Evolutionary conservation across 75 land plant species (phyloP), one percentile per base, ranked within the genome.

Genomic region (Selaginella moellendorffii): DNA sequence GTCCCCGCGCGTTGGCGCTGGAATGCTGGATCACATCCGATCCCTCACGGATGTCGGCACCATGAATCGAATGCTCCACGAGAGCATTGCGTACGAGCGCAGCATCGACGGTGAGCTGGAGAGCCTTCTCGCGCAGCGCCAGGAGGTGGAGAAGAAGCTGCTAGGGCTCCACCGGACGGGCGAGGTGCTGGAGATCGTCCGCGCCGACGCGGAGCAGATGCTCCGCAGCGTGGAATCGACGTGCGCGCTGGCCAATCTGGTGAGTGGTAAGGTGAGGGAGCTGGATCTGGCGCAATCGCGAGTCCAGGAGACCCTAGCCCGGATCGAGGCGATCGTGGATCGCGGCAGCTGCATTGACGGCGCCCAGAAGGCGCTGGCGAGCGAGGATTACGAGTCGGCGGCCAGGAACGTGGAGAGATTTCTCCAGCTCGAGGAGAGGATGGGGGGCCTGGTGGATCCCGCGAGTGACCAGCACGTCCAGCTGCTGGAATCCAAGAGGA

Each of bases 261-360:
- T 91, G 64, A 77, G 81, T 67, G 71, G 79, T 74, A 84, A 84
- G 69, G 97, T 87, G 42, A 75, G 97, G n/a, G 81, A 80, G 64
- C 81, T 91, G 26, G 97, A 91, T 66, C 78, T 80, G 54, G 97
- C 97, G 2, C 97, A 87, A 67, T 84, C 92, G n/a, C 75, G 82
- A 17, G 97, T 86, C 24, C 65, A 70, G 24, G 26, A 65, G 30
- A 84, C 88, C 2, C 67, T 84, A 28, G 53, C 75, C 19, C 73
- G 83, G 61, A 78, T 87, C 64, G 85, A 86, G 29, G 97, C 87
- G 70, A 81, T 79, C 61, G 83, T 86, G 52, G 88, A 90, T 36
- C 52, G 87, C 27, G 68, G 58, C 28, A 81, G 70, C 58, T 81
- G 83, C 71, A 71, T 87, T 26, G 97, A 91, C 2, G 82, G 80